phyloP scores from a whole-genome alignment of 1,139 yeast genomes.

The Magnusiomyces paraingens region DNA sequence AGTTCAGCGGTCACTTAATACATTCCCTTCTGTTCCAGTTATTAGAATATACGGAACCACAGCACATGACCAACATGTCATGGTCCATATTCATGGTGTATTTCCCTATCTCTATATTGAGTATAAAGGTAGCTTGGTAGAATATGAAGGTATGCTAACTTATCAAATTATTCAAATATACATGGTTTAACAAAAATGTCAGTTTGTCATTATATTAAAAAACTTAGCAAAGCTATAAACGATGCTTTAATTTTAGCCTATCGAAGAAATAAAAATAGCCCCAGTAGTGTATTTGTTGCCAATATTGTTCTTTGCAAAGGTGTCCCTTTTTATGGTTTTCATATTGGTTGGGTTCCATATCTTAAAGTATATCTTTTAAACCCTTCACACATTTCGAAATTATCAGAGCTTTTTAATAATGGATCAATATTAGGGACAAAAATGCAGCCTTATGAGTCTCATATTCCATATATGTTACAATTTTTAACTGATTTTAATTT shows the following conservation, averaged over 20 bases:
- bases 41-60: constrained; percentile 69
- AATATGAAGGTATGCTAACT: constrained; percentile 19
- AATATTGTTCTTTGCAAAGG: constrained; percentile 66
- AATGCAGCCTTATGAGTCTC: constrained; percentile 63
- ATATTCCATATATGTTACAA: constrained; percentile 69
- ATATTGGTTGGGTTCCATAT: constrained; percentile 54
- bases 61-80: constrained; percentile 46
- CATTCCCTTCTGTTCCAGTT: constrained; percentile 52
- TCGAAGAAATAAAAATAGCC: constrained; percentile 27
- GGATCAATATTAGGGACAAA: constrained; percentile 38
- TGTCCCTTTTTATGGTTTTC: constrained; percentile 77
- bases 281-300: constrained; percentile 48
- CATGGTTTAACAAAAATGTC: background rate
- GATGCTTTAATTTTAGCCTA: constrained; percentile 27
- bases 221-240: constrained; percentile 27
- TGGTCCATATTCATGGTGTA: constrained; percentile 75
- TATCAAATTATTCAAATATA: constrained; percentile 2
- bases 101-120: constrained; percentile 75
- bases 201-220: constrained; percentile 22
- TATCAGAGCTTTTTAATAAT: constrained; percentile 54
- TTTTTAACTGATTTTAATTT: constrained; percentile 77
- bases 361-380: constrained; percentile 63
- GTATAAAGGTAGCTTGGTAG: constrained; percentile 38
- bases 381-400: constrained; percentile 52
- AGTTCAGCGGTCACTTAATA: constrained; percentile 20